Evolutionary conservation across 768 basidiomycete genomes (phyloP), one percentile per base, ranked within the genome.

Genomic region (Psilocybe cubensis): DNA sequence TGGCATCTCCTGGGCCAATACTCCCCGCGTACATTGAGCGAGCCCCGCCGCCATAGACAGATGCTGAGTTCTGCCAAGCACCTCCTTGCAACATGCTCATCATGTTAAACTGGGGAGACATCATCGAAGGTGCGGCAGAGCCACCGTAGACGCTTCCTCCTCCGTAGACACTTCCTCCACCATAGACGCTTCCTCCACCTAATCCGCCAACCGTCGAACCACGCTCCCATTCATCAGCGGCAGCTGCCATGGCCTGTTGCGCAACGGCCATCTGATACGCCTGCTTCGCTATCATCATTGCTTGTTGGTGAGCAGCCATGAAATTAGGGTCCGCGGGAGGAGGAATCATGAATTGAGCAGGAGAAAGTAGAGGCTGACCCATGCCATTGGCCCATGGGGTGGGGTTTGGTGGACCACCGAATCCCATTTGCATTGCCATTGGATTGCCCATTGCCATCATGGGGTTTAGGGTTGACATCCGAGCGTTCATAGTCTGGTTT

Each of bases 181-280:
- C 74, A 25, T 58, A 58, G 24, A 58, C 52, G 47, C 70, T 69
- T 23, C 73, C 76, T 47, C 74, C 76, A 3, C 78, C 74, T 29
- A 74, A 73, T 14, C 76, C 75, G 17, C 83, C 82, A 25, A 80
- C 61, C 33, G 76, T 83, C 52, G 90, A 92, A 6, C 84, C 82
- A 29, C 92, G 86, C 68, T 95, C 93, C 93, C 93, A 95, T 68
- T 94, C 92, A 28, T 94, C 93, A 18, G 83, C 91, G n/a, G 93
- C 93, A 7, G 87, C 85, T 7, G 86, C 88, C 83, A 94, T 88
- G 4, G 93, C 93, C 62, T 94, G 93, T 70, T 93, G 93, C 4
- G 93, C 93, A 41, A 95, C 89, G 2, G 93, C 89, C 78, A 90
- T 85, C 71, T 94, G 93, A 67, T 92, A 95, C 3, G 92, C 86